Evolutionary conservation across 2,329 filamentous ascomycete genomes (phyloP).

Genomic region (Blastomyces emzantsi): DNA sequence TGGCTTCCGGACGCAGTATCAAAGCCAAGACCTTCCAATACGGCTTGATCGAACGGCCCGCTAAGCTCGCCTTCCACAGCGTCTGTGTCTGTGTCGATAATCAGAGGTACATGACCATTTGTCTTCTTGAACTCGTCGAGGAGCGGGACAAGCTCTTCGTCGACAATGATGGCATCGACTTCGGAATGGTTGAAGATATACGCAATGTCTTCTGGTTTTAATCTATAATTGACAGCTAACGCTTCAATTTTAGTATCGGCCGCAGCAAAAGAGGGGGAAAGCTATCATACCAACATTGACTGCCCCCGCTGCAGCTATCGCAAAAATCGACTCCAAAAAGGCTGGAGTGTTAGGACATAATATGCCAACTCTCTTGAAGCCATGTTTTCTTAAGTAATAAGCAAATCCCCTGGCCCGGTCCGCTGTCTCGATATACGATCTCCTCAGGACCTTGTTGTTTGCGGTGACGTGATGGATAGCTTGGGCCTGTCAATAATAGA

Average conservation of each 20-base stretch:
- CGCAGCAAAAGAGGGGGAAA: neutral
- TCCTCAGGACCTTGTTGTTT: constrained; percentile 62
- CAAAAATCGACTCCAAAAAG: constrained; percentile 85
- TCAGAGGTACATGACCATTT: constrained; percentile 57
- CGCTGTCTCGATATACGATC: constrained; percentile 72
- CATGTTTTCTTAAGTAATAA: constrained; percentile 71
- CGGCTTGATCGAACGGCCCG: constrained; percentile 74
- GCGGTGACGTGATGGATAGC: constrained; percentile 80
- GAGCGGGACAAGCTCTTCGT: constrained; percentile 66
- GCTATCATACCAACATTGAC: constrained; percentile 56
- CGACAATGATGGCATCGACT: constrained; percentile 78
- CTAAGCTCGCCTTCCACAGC: constrained; percentile 61
- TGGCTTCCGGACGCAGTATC: constrained; percentile 57
- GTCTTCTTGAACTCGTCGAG: constrained; percentile 56
- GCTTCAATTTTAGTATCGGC: neutral
- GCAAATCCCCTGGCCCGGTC: constrained; percentile 80
- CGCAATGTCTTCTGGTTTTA: constrained; percentile 74
- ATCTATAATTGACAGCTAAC: constrained; percentile 56
- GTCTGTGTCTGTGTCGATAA: constrained; percentile 81
- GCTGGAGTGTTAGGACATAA: constrained; percentile 88
- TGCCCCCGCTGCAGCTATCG: constrained; percentile 69
- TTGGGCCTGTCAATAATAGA: constrained; percentile 44
- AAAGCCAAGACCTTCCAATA: constrained; percentile 67
- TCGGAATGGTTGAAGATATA: constrained; percentile 88
- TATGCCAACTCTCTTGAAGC: constrained; percentile 69